A percentile compares a stretch with the other conserved stretches of the same genome.
Evolutionary conservation across 495 filamentous ascomycete species (phyloP).

Genomic region (Neurospora sp.): DNA sequence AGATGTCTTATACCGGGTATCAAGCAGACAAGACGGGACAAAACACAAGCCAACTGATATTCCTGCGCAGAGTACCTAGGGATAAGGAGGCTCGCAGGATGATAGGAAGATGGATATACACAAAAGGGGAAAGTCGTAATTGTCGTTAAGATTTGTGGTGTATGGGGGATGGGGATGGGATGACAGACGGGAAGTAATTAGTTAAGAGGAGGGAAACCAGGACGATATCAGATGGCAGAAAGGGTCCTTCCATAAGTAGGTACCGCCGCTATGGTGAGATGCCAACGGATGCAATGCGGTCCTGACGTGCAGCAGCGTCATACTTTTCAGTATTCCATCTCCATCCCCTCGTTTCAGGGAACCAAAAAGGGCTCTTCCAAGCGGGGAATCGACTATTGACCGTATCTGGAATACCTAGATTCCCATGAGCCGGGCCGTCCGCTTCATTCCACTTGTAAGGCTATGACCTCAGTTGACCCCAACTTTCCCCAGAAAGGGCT

Average conservation of each 20-base stretch:
- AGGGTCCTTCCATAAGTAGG: background rate
- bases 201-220: background rate
- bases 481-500: background rate
- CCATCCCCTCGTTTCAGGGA: background rate
- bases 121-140: background rate
- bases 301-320: slow-evolving; percentile 1
- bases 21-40: background rate
- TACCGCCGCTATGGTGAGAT: background rate
- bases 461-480: background rate
- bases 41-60: background rate
- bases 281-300: background rate
- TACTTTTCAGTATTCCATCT: background rate
- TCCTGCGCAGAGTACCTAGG: background rate
- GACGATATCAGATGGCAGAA: background rate
- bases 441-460: background rate
- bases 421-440: background rate
- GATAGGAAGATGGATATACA: background rate
- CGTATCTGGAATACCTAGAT: background rate
- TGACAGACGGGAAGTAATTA: background rate
- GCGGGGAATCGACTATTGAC: background rate
- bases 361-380: background rate
- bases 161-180: background rate
- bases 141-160: background rate
- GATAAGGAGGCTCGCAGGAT: background rate
- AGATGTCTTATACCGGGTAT: background rate